Conservation (phyloP, 257 asterid species). For the Solanum chiquidenum region DNA sequence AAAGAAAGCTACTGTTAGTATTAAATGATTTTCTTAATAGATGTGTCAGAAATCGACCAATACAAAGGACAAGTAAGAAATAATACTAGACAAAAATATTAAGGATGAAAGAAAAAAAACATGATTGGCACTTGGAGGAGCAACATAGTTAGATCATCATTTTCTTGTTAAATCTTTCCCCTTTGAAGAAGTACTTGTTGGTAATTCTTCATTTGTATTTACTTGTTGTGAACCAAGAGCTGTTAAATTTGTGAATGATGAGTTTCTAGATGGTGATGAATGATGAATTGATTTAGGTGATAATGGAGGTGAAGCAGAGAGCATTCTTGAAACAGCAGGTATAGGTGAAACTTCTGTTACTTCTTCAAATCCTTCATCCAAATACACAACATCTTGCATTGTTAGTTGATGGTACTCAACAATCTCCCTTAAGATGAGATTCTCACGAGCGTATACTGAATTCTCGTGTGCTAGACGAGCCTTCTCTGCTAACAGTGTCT, state of each 20-base stretch:
- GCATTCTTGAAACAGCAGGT: conserved; percentile 34
- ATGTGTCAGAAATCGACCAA: neutral
- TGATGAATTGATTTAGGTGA: conserved; percentile 4
- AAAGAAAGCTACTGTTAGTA: neutral
- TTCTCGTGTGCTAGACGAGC: conserved; percentile 82
- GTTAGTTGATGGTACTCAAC: conserved; percentile 93
- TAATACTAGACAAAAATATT: neutral
- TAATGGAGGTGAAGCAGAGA: conserved; percentile 41
- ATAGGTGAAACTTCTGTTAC: conserved; percentile 57
- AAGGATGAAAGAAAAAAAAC: neutral
- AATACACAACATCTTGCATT: conserved; percentile 80
- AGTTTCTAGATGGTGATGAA: conserved; percentile 18
- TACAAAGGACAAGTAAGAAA: neutral
- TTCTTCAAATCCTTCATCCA: conserved; percentile 78
- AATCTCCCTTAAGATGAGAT: conserved; percentile 86
- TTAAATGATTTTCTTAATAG: neutral
- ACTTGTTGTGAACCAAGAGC: neutral
- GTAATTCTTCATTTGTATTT: neutral
- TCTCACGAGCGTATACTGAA: conserved; percentile 77
- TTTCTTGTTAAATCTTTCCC: neutral
- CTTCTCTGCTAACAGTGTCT: conserved; percentile 89
- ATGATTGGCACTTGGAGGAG: neutral
- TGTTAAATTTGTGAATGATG: neutral
- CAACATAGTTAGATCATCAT: neutral
- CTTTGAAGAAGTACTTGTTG: neutral